Conservation (phyloP, 75 land plant genomes). For the Isoetes taiwanensis region DNA sequence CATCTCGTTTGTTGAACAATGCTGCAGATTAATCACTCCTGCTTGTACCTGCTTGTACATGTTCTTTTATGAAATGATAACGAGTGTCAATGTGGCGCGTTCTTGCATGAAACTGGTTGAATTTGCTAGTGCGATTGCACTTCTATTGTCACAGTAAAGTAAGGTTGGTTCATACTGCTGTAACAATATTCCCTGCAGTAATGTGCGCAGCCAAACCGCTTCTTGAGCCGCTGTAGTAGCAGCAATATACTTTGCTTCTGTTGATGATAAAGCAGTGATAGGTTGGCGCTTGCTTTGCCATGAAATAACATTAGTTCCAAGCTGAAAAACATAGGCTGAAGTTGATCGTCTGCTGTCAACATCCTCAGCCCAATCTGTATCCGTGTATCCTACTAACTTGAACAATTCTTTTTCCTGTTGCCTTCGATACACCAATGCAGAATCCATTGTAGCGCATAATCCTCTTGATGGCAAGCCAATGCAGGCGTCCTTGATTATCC, state of each 20-base stretch:
- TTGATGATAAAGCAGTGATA: neutral
- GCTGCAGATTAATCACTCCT: too few species aligned
- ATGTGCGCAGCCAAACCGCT: slow-evolving; percentile 10
- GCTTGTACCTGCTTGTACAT: too few species aligned
- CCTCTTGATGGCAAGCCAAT: slow-evolving; percentile 10
- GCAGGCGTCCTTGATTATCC: neutral
- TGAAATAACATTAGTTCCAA: slow-evolving; percentile 6
- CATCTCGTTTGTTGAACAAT: too few species aligned
- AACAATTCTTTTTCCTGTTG: too few species aligned
- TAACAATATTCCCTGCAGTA: neutral
- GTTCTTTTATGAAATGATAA: too few species aligned
- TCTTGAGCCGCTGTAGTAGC: slow-evolving; percentile 5
- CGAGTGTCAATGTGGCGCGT: too few species aligned
- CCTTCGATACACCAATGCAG: neutral
- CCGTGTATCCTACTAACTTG: neutral
- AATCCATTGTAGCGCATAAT: neutral
- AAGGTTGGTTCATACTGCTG: neutral
- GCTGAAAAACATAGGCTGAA: neutral
- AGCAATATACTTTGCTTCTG: slow-evolving; percentile 11
- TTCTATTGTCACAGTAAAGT: slow-evolving; percentile 10
- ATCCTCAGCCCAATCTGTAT: slow-evolving; percentile 11
- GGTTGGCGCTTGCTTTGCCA: slow-evolving; percentile 14
- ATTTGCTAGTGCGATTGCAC: too few species aligned
- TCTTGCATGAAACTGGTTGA: too few species aligned
- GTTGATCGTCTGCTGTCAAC: neutral